These are phyloP conservation scores for Mayamaea pseudoterrestris DNA, from an alignment of 108 stramenopile species.

Conservation along the genomic window DNA sequence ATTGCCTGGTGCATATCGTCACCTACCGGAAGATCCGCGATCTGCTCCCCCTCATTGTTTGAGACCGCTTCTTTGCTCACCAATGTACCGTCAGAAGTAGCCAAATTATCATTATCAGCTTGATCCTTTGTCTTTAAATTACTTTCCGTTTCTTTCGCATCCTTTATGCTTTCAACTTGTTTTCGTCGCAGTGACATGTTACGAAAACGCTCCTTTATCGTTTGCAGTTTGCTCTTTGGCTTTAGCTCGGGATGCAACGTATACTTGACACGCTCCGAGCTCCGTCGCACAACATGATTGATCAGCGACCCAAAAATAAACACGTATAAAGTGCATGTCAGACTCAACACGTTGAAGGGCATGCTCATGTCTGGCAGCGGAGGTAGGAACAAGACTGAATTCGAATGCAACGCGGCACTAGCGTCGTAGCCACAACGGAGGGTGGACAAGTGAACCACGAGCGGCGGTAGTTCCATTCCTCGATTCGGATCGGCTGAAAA, in stretches of 20 bases:
- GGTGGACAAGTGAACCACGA: slow-evolving; percentile 26
- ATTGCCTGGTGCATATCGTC: no score
- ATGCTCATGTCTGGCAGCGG: slow-evolving; percentile 90
- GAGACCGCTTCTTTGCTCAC: no score
- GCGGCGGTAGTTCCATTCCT: slow-evolving; percentile 59
- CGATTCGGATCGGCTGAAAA: slow-evolving; percentile 80
- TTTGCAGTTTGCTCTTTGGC: slow-evolving; percentile 3
- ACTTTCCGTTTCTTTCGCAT: no score
- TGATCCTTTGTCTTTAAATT: no score
- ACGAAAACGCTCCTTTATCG: background rate
- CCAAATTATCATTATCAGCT: no score
- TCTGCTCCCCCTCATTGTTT: no score
- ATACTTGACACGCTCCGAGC: slow-evolving; percentile 41
- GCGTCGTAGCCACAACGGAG: slow-evolving; percentile 6
- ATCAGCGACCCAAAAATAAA: slow-evolving; percentile 77
- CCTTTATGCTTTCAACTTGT: no score
- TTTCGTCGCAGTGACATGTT: background rate
- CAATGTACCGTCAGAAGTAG: no score
- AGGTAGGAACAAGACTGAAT: slow-evolving; percentile 51
- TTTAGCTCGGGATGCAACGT: slow-evolving; percentile 29
- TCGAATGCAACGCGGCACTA: slow-evolving; percentile 30
- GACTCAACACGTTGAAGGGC: slow-evolving; percentile 90
- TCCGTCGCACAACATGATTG: slow-evolving; percentile 63
- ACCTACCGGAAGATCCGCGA: no score
- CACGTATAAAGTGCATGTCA: slow-evolving; percentile 77